Conservation (phyloP, 345 rosid species). For the Ailanthus altissimus region DNA sequence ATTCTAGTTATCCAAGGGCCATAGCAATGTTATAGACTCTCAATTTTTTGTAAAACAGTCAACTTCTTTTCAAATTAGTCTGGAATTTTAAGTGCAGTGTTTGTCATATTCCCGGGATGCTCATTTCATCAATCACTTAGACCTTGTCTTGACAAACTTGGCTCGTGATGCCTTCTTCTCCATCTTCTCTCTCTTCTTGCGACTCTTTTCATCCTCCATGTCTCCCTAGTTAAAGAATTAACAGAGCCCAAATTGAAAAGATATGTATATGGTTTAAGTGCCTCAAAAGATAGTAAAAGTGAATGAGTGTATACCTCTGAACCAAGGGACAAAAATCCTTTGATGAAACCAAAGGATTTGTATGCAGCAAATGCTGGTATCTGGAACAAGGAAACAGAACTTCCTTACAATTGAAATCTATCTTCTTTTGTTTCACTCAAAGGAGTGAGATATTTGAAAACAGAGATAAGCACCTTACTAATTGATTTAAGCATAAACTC, state of each 20-base stretch:
- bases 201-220: conserved; percentile 77
- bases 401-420: background rate
- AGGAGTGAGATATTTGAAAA: background rate
- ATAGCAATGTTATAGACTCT: background rate
- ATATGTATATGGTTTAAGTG: background rate
- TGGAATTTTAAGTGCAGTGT: background rate
- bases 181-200: conserved; percentile 89
- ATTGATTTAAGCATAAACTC: background rate
- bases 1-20: background rate
- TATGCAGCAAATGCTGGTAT: conserved; percentile 81
- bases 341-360: conserved; percentile 60
- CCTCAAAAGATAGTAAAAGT: background rate
- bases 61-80: background rate
- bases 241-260: background rate
- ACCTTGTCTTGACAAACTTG: conserved; percentile 66
- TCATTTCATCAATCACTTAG: conserved; percentile 29
- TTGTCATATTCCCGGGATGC: conserved; percentile 2
- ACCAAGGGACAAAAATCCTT: conserved; percentile 58
- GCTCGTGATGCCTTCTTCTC: conserved; percentile 77
- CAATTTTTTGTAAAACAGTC: background rate
- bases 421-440: background rate
- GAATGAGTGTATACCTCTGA: conserved; percentile 54
- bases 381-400: conserved; percentile 37
- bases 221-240: conserved; percentile 49
- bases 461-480: background rate